Evolutionary conservation across 306 rosid genomes (phyloP), one percentile per base, ranked within the genome.

Genomic region (Sechiopsis laciniata): DNA sequence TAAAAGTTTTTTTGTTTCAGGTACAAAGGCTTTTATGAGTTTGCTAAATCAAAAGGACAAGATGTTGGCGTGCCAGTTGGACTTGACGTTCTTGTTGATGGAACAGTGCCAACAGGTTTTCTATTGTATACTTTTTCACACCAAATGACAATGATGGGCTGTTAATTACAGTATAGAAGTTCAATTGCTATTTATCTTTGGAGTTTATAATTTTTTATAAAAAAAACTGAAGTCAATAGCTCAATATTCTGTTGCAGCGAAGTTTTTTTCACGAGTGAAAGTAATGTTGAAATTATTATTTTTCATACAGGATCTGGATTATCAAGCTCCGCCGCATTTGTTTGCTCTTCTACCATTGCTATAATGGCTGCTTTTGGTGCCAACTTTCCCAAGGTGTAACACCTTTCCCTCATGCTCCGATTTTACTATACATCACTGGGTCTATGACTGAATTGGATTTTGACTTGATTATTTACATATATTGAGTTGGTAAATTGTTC

Each of bases 291-390:
- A 55, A 26, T 42, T 10, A 14, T 19, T 66, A 19, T 65, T 71
- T 32, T 52, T 66, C 70, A 17, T 75, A n/a, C 75, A 94, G 99
- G 99, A 53, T 94, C 99, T 20, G 99, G 99, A 74, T 75, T 94
- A 75, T 94, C 99, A 57, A 91, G 99, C 82, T 94, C 99, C 12
- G 96, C 99, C 0, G 99, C 99, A 45, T 87, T 94, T 86, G 99
- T 94, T 79, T 94, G 99, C 79, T 87, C 99, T 73, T 81, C 99
- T 70, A 91, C 96, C 17, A 94, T 94, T 83, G 97, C 95, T 40
- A 86, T 94, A 69, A 91, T 94, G 99, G 96, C 96, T 78, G 96
- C 86, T 78, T 89, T 91, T 79, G 91, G 80, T 60, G 78, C 78
- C 78, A 94, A 88, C 79, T 94, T 86, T 56, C 89, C 97, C 6